Evolutionary conservation across 169 alveolate genomes (phyloP), one percentile per base, ranked within the genome.

Genomic region (Plasmodium adleri): DNA sequence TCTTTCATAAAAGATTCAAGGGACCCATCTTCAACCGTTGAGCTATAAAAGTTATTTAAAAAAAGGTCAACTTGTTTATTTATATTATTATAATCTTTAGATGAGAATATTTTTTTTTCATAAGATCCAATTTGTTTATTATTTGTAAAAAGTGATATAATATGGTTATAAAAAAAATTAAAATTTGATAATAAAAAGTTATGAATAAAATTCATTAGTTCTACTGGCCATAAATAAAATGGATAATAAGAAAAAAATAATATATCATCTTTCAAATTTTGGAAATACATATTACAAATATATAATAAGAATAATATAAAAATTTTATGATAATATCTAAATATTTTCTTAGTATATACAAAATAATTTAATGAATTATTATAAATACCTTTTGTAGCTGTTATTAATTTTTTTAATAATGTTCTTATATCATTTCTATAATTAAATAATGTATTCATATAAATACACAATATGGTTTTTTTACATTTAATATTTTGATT

Each of bases 301-400:
- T 83, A 83, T 54, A 83, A 72, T 56, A 83, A 83, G 70, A 83
- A 83, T 54, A 83, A 58, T 68, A 67, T 83, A 63, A 83, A 68
- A 68, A 83, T 56, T 83, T 83, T 70, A 49, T 83, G 91, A 83
- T 83, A 83, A 67, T 54, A 83, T 28, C 13, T 49, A 59, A 68
- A 83, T 68, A 83, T 62, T 43, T 67, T 83, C 70, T 83, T 83
- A 8, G 91, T 83, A 28, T 83, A 83, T 28, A 68, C 85, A 10
- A 68, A 26, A 68, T 63, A 68, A 49, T 72, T 68, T 83, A 83
- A 50, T 15, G 85, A 15, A 49, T 83, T 83, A 28, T 83, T 83
- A 62, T 83, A 83, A 22, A 83, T 83, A 58, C 91, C 91, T 50
- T 83, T 83, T 43, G 91, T 45, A 20, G 91, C 91, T 5, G 91